Percentiles rank a stretch among this genome's conserved stretches.
Conservation (phyloP, 2,329 filamentous ascomycete genomes). For the Sclerotinia sclerotiorum region DNA sequence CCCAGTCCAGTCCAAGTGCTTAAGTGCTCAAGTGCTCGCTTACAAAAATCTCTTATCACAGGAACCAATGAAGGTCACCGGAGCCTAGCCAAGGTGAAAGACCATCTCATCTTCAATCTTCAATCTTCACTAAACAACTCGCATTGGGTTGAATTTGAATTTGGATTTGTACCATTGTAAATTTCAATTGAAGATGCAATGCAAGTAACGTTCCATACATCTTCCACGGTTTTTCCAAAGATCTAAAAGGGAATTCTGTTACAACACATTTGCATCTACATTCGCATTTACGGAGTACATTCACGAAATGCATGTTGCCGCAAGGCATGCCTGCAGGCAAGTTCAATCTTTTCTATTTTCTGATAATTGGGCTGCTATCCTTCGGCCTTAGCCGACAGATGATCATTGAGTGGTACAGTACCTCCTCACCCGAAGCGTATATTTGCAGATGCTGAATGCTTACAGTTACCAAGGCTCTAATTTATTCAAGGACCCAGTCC, state of each 20-base stretch:
- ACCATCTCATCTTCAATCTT: background rate
- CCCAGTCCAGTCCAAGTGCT: background rate
- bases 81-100: background rate
- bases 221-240: conserved; percentile 7
- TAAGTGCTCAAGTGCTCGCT: conserved; percentile 20
- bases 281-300: background rate
- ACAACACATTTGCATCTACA: conserved; percentile 13
- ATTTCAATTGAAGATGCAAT: background rate
- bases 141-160: background rate
- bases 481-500: background rate
- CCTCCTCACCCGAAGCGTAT: conserved; percentile 4
- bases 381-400: conserved; percentile 13
- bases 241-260: conserved; percentile 9
- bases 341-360: background rate
- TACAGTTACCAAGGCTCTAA: background rate
- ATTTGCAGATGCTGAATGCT: conserved; percentile 5
- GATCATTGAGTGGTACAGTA: conserved; percentile 1
- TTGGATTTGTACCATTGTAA: background rate
- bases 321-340: conserved; percentile 1
- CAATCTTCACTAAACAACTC: background rate
- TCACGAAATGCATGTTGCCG: conserved; percentile 17
- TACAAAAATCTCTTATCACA: conserved; percentile 1
- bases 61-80: conserved; percentile 7
- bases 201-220: conserved; percentile 22
- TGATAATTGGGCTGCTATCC: background rate